Evolutionary conservation across 2,329 filamentous ascomycete genomes (phyloP).

Genomic region (Stagonosporopsis tanaceti): DNA sequence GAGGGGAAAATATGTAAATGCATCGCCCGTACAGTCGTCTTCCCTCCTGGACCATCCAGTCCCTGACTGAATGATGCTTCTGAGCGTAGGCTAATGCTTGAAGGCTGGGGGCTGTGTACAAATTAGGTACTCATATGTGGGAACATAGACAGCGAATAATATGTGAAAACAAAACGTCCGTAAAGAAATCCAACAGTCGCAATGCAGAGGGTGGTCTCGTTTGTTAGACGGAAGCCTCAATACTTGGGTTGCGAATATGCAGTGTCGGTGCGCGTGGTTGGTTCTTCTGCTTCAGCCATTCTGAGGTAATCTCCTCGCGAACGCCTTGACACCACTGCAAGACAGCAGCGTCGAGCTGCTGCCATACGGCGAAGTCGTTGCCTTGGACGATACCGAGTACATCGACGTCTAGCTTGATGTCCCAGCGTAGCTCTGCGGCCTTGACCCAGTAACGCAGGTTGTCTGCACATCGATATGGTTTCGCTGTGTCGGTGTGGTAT

Average conservation of each 20-base stretch:
- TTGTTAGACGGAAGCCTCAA: slow-evolving; percentile 29
- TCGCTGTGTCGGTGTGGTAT: slow-evolving; percentile 91
- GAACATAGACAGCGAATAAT: slow-evolving; percentile 41
- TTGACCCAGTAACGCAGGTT: slow-evolving; percentile 97
- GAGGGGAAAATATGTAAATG: slow-evolving; percentile 14
- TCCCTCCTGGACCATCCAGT: slow-evolving; percentile 2
- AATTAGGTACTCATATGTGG: slow-evolving; percentile 29
- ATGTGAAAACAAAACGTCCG: slow-evolving; percentile 18
- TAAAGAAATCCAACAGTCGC: not conserved
- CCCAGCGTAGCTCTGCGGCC: slow-evolving; percentile 92
- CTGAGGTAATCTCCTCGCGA: slow-evolving; percentile 80
- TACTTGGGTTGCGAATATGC: slow-evolving; percentile 46
- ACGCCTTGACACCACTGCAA: slow-evolving; percentile 84
- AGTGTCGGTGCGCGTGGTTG: slow-evolving; percentile 49
- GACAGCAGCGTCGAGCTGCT: slow-evolving; percentile 82
- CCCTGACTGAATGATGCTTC: slow-evolving; percentile 7
- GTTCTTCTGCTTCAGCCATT: slow-evolving; percentile 63
- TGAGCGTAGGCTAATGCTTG: not conserved
- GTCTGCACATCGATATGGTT: slow-evolving; percentile 92
- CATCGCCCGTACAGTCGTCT: slow-evolving; percentile 4
- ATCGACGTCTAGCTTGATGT: slow-evolving; percentile 82
- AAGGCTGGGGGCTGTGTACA: slow-evolving; percentile 25
- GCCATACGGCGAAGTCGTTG: slow-evolving; percentile 74
- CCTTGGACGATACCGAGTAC: slow-evolving; percentile 87
- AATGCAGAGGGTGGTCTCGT: not conserved